Percentiles rank a stretch among this genome's conserved stretches.
These are phyloP conservation scores for Dioscorea cayenensis DNA, from an alignment of 116 monocot genomes.

Conservation along the genomic window DNA sequence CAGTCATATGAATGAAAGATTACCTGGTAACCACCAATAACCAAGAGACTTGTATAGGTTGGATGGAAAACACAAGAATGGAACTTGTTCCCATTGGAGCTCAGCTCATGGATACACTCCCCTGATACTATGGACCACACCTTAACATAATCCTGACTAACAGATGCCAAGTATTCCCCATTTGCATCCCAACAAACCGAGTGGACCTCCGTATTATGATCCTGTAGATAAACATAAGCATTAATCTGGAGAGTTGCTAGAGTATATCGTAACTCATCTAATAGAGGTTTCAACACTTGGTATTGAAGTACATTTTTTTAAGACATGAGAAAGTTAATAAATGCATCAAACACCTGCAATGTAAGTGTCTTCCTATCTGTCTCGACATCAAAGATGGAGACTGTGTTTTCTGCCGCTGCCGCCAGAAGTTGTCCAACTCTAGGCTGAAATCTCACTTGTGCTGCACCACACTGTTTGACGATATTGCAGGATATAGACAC, in stretches of 20 bases:
- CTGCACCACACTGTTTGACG: constrained; percentile 53
- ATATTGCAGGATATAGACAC: not conserved
- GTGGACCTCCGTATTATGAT: constrained; percentile 52
- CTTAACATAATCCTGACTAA: constrained; percentile 75
- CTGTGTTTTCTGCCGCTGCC: constrained; percentile 60
- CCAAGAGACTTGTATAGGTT: constrained; percentile 54
- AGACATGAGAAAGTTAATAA: no score
- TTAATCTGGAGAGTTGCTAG: no score
- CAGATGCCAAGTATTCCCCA: constrained; percentile 81
- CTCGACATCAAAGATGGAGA: constrained; percentile 88
- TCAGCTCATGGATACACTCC: constrained; percentile 79
- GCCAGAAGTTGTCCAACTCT: constrained; percentile 79
- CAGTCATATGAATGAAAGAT: not conserved
- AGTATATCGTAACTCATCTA: no score
- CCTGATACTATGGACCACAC: constrained; percentile 85
- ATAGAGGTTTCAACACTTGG: no score
- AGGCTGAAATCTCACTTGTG: constrained; percentile 94
- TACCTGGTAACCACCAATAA: constrained; percentile 95
- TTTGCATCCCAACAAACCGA: constrained; percentile 89
- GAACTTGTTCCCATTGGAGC: constrained; percentile 80
- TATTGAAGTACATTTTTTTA: no score
- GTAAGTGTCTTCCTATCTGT: constrained; percentile 43
- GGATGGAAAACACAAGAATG: constrained; percentile 98
- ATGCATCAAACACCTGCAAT: constrained; percentile 33
- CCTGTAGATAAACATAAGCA: constrained; percentile 30